These are phyloP conservation scores for Amaranthus palmeri DNA, from an alignment of 148 eudicot genomes.

Conservation along the genomic window DNA sequence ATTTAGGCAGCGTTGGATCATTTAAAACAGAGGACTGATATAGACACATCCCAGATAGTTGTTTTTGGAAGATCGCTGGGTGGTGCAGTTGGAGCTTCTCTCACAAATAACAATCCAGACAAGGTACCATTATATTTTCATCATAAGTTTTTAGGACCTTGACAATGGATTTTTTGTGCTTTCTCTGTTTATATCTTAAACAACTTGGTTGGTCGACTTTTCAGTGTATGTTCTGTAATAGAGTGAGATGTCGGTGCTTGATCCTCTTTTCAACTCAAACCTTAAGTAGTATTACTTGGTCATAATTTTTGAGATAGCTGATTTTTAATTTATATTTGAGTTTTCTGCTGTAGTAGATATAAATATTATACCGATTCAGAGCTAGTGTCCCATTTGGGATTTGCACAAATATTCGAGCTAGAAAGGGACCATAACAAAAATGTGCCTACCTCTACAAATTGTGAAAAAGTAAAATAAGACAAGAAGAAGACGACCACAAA, in stretches of 20 bases:
- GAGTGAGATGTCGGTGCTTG: neutral
- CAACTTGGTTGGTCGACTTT: neutral
- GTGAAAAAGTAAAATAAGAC: too few relatives aligned
- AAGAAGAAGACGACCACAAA: too few relatives aligned
- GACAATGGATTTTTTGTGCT: neutral
- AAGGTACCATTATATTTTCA: slow-evolving; percentile 43
- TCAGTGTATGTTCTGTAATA: neutral
- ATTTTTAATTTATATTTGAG: too few relatives aligned
- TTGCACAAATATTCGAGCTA: too few relatives aligned
- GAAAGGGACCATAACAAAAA: too few relatives aligned
- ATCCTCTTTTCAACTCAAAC: too few relatives aligned
- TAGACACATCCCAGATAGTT: slow-evolving; percentile 79
- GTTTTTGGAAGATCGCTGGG: slow-evolving; percentile 98
- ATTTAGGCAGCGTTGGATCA: slow-evolving; percentile 91
- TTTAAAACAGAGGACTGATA: slow-evolving; percentile 79
- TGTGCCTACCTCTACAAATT: too few relatives aligned
- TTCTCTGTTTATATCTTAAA: neutral
- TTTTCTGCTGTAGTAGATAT: too few relatives aligned
- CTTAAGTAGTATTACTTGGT: too few relatives aligned
- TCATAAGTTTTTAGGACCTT: neutral
- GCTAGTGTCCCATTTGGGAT: too few relatives aligned
- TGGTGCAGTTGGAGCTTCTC: slow-evolving; percentile 90
- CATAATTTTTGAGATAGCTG: too few relatives aligned
- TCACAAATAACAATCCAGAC: slow-evolving; percentile 78
- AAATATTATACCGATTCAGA: too few relatives aligned